Conservation (phyloP, 805 yeast species). For the Debaryomyces prosopidis region DNA sequence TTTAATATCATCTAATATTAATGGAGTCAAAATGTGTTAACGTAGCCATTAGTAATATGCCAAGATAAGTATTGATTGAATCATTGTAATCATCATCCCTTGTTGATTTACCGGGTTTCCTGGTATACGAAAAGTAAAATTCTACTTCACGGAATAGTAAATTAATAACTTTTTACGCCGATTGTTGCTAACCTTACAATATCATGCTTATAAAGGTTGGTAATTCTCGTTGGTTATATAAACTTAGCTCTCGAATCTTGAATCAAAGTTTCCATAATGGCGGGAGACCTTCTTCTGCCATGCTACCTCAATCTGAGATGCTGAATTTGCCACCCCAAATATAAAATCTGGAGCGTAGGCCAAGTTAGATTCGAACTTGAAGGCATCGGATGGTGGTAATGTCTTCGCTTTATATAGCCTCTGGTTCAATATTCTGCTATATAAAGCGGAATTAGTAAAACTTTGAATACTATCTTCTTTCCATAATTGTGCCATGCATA, state of each 20-base stretch:
- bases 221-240: constrained; percentile 30
- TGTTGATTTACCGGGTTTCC: constrained; percentile 30
- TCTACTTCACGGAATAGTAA: constrained; percentile 36
- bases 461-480: constrained; percentile 9
- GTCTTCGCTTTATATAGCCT: constrained; percentile 14
- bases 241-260: constrained; percentile 14
- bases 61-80: constrained; percentile 19
- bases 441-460: constrained; percentile 14
- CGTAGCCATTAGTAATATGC: constrained; percentile 28
- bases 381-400: constrained; percentile 17
- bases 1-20: constrained; percentile 8
- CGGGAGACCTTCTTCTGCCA: constrained; percentile 31
- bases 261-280: constrained; percentile 24
- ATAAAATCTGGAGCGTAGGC: constrained; percentile 16
- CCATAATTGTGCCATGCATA: constrained; percentile 21
- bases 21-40: constrained; percentile 36
- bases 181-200: constrained; percentile 28
- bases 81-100: constrained; percentile 25
- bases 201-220: constrained; percentile 31
- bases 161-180: constrained; percentile 30
- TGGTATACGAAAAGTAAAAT: constrained; percentile 29
- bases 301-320: constrained; percentile 39
- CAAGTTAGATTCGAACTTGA: constrained; percentile 11
- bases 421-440: constrained; percentile 16
- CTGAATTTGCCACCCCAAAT: constrained; percentile 33